Evolutionary conservation across 768 basidiomycete genomes (phyloP).

Genomic region (Roridomyces roridus): DNA sequence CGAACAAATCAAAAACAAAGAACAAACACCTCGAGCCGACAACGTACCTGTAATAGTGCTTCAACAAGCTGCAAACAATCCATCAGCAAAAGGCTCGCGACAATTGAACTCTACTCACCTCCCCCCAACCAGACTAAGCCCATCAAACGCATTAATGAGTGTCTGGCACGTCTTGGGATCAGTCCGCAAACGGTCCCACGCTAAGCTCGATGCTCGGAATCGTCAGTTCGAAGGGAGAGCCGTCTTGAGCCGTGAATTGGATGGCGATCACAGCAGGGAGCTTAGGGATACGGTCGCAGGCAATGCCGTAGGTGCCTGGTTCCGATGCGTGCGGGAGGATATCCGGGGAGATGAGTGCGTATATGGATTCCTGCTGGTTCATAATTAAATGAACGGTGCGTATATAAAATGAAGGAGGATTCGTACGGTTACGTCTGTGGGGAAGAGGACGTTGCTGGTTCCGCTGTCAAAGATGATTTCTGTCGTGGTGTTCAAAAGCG

Average conservation of each 20-base stretch:
- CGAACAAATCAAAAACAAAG: neutral
- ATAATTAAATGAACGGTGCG: slow-evolving; percentile 5
- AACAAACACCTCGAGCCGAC: neutral
- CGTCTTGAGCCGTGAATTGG: slow-evolving; percentile 55
- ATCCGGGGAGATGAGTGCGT: slow-evolving; percentile 61
- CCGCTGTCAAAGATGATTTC: slow-evolving; percentile 64
- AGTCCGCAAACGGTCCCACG: slow-evolving; percentile 61
- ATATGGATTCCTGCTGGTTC: slow-evolving; percentile 49
- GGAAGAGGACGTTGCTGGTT: slow-evolving; percentile 60
- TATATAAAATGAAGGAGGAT: slow-evolving; percentile 10
- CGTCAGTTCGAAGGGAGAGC: slow-evolving; percentile 58
- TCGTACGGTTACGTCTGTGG: slow-evolving; percentile 55
- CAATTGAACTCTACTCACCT: slow-evolving; percentile 24
- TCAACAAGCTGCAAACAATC: slow-evolving; percentile 43
- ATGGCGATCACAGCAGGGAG: slow-evolving; percentile 60
- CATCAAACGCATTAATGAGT: slow-evolving; percentile 62
- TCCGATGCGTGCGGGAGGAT: slow-evolving; percentile 58
- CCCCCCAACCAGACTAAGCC: slow-evolving; percentile 56
- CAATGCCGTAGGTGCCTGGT: slow-evolving; percentile 61
- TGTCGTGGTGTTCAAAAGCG: slow-evolving; percentile 43
- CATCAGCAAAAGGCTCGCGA: neutral
- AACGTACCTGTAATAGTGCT: slow-evolving; percentile 54
- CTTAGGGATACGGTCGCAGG: slow-evolving; percentile 51
- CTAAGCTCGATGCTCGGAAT: slow-evolving; percentile 63
- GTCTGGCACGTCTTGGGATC: slow-evolving; percentile 59